Evolutionary conservation across 2,329 filamentous ascomycete species (phyloP).

Genomic region (Colletotrichum echinochloae): DNA sequence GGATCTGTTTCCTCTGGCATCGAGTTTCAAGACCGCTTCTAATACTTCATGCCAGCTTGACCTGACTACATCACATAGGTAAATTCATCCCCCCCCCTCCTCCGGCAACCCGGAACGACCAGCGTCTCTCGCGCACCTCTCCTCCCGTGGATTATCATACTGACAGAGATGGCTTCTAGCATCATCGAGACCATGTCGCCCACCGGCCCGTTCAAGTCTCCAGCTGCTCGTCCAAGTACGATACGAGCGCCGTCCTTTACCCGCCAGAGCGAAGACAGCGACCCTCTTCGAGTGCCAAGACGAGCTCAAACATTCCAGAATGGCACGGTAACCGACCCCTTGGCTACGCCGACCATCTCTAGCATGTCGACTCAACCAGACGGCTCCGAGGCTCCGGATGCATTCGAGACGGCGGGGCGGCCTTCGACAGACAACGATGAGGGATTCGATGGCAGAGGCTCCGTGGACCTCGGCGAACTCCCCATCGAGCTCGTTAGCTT

Average conservation of each 20-base stretch:
- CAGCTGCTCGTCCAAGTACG: conserved; percentile 48
- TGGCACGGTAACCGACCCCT: conserved; percentile 48
- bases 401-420: conserved; percentile 59
- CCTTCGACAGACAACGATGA: conserved; percentile 58
- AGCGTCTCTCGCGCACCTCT: not conserved
- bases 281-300: conserved; percentile 53
- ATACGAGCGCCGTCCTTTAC: conserved; percentile 49
- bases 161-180: conserved; percentile 37
- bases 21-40: conserved; percentile 39
- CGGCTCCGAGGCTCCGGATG: conserved; percentile 53
- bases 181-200: conserved; percentile 49
- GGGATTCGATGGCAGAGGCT: conserved; percentile 61
- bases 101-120: not conserved
- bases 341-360: conserved; percentile 23
- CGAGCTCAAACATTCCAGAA: conserved; percentile 62
- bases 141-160: not conserved
- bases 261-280: conserved; percentile 47
- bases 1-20: conserved; percentile 40
- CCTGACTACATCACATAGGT: conserved; percentile 27
- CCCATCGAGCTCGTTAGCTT: conserved; percentile 94
- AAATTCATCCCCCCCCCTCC: not conserved
- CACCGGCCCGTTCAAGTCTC: conserved; percentile 46
- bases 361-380: conserved; percentile 38
- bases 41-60: conserved; percentile 35
- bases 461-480: conserved; percentile 85